Evolutionary conservation across 1,284 basidiomycete species (phyloP).

Genomic region (Ustilago curta): DNA sequence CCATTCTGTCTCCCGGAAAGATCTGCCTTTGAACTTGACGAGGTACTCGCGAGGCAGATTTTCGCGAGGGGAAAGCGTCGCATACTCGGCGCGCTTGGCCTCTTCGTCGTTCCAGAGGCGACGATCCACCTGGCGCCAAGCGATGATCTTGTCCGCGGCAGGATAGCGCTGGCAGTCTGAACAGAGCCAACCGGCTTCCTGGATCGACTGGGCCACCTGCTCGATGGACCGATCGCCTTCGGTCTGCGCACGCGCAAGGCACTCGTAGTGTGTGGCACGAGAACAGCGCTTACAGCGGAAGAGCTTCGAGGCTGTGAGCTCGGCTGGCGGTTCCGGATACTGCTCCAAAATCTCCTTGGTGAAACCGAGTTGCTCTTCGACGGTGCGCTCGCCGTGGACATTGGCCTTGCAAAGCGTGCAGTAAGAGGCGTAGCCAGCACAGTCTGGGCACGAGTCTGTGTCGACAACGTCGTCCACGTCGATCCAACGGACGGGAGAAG

Average conservation of each 20-base stretch:
- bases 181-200: constrained; percentile 41
- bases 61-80: constrained; percentile 33
- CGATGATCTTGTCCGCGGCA: constrained; percentile 48
- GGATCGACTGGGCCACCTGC: constrained; percentile 32
- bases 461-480: constrained; percentile 38
- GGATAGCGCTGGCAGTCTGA: constrained; percentile 52
- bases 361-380: constrained; percentile 26
- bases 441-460: constrained; percentile 43
- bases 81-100: constrained; percentile 23
- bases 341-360: constrained; percentile 24
- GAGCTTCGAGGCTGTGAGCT: constrained; percentile 19
- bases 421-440: constrained; percentile 29
- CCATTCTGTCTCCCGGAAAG: constrained; percentile 55
- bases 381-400: constrained; percentile 21
- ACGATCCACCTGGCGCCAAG: constrained; percentile 51
- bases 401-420: constrained; percentile 50
- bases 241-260: constrained; percentile 20
- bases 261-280: constrained; percentile 53
- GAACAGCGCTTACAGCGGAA: constrained; percentile 59
- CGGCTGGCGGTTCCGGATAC: constrained; percentile 25
- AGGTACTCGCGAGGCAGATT: constrained; percentile 56
- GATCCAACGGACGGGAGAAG: constrained; percentile 24
- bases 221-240: constrained; percentile 25
- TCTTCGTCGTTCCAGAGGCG: constrained; percentile 36
- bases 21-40: constrained; percentile 55